Evolutionary conservation across 495 filamentous ascomycete genomes (phyloP).

Genomic region (Penicillium fimorum): DNA sequence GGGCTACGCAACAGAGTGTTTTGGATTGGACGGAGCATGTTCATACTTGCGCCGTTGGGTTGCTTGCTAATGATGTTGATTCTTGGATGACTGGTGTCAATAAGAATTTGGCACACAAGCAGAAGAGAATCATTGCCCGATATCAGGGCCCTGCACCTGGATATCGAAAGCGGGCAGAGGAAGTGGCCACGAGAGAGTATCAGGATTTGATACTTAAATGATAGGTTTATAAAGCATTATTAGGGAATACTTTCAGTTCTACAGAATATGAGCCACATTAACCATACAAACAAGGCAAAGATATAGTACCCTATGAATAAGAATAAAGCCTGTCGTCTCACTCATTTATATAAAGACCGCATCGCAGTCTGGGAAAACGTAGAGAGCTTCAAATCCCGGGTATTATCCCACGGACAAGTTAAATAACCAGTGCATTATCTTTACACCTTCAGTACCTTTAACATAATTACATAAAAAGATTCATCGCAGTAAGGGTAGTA

Average conservation of each 20-base stretch:
- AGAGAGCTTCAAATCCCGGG: too few relatives aligned
- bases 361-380: too few relatives aligned
- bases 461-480: conserved; percentile 9
- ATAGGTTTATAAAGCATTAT: conserved; percentile 1
- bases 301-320: too few relatives aligned
- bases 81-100: conserved; percentile 44
- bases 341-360: too few relatives aligned
- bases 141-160: conserved; percentile 29
- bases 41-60: conserved; percentile 28
- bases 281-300: too few relatives aligned
- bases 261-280: not conserved
- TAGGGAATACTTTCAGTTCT: not conserved
- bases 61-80: conserved; percentile 37
- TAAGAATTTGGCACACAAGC: conserved; percentile 35
- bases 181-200: conserved; percentile 21
- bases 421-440: too few relatives aligned
- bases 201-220: conserved; percentile 19
- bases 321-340: too few relatives aligned
- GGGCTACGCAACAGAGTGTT: conserved; percentile 16
- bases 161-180: conserved; percentile 23
- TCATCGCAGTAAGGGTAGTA: conserved; percentile 11
- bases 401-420: too few relatives aligned
- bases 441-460: not conserved
- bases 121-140: conserved; percentile 34
- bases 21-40: conserved; percentile 30